Conservation (phyloP, 257 asterid species). For the Paraleonurus japonicus region DNA sequence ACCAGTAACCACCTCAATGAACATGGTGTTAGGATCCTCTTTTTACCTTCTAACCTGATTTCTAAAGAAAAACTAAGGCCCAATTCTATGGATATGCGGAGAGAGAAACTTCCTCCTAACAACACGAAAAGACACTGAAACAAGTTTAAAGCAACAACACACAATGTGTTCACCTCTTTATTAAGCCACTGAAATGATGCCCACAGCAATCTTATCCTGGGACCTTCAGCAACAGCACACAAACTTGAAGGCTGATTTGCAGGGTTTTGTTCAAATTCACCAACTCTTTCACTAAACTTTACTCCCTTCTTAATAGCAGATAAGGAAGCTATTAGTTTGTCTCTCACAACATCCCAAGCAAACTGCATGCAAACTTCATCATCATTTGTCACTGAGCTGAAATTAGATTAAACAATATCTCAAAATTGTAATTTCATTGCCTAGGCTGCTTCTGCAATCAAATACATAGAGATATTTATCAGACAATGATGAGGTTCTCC, state of each 20-base stretch:
- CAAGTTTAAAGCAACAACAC: conserved; percentile 32
- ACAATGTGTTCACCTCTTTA: conserved; percentile 77
- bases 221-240: conserved; percentile 75
- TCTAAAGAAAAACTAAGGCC: conserved; percentile 8
- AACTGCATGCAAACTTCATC: conserved; percentile 46
- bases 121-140: conserved; percentile 5
- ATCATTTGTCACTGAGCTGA: conserved; percentile 48
- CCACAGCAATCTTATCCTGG: conserved; percentile 83
- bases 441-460: conserved; percentile 1
- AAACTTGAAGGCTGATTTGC: conserved; percentile 61
- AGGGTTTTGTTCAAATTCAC: conserved; percentile 41
- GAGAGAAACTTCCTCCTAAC: background rate
- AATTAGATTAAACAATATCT: conserved; percentile 20
- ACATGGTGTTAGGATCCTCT: conserved; percentile 1
- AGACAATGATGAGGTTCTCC: conserved; percentile 33
- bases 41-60: conserved; percentile 11
- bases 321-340: conserved; percentile 71
- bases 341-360: conserved; percentile 78
- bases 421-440: conserved; percentile 5
- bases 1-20: background rate
- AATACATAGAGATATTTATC: conserved; percentile 23
- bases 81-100: conserved; percentile 9
- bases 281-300: conserved; percentile 35
- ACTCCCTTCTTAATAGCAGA: conserved; percentile 39
- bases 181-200: conserved; percentile 76